Conservation (phyloP, 1,139 yeast genomes). For the Lodderomyces beijingensis region DNA sequence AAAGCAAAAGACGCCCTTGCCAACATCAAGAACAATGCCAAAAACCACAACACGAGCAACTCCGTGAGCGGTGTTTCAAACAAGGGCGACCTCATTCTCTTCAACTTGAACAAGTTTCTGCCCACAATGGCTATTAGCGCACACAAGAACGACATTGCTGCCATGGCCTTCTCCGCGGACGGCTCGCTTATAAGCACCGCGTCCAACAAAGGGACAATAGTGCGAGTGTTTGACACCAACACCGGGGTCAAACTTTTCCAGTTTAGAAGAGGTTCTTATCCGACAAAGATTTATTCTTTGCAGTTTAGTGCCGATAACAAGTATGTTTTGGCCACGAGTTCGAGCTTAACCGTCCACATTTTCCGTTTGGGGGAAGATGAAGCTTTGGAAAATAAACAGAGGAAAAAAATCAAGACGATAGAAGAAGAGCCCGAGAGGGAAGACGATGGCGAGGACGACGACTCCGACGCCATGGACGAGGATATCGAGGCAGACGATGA, state of each 20-base stretch:
- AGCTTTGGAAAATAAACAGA: conserved; percentile 42
- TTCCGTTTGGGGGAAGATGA: conserved; percentile 69
- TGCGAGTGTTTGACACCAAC: conserved; percentile 81
- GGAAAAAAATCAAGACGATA: conserved; percentile 23
- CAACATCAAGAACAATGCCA: conserved; percentile 2
- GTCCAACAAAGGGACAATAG: conserved; percentile 91
- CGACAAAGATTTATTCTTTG: conserved; percentile 81
- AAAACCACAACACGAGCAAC: conserved; percentile 33
- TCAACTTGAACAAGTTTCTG: conserved; percentile 70
- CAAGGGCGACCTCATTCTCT: conserved; percentile 86
- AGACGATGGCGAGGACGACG: conserved; percentile 19
- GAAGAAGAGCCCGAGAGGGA: conserved; percentile 20
- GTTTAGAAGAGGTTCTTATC: conserved; percentile 92
- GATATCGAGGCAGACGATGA: conserved; percentile 25
- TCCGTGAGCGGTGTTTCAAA: conserved; percentile 46
- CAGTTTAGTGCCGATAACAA: conserved; percentile 73
- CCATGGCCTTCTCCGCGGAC: conserved; percentile 70
- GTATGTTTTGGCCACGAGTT: conserved; percentile 78
- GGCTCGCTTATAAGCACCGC: conserved; percentile 90
- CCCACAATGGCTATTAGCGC: conserved; percentile 92
- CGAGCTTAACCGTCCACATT: conserved; percentile 91
- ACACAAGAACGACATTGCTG: conserved; percentile 81
- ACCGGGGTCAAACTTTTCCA: conserved; percentile 82
- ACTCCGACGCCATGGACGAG: conserved; percentile 21
- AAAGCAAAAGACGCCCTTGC: conserved; percentile 37